phyloP scores from a whole-genome alignment of 805 yeast species.

The Metschnikowia colocasiae region DNA sequence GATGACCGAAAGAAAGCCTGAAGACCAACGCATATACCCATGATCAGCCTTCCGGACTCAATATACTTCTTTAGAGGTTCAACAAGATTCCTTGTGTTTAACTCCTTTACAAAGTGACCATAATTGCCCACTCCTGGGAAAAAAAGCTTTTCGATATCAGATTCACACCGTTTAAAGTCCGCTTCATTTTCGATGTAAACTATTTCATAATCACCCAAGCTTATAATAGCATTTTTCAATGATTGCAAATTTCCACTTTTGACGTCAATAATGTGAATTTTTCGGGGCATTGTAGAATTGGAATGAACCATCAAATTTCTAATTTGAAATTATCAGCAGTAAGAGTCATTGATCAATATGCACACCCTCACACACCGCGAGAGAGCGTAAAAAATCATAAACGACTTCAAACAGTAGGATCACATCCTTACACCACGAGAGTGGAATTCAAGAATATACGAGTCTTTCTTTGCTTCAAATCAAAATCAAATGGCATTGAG shows the following conservation, averaged over 20 bases:
- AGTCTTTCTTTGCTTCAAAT: too few relatives aligned
- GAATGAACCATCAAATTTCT: neutral
- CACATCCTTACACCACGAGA: neutral
- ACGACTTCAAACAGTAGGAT: neutral
- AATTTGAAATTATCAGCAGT: neutral
- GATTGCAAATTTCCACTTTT: conserved; percentile 94
- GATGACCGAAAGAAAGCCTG: conserved; percentile 79
- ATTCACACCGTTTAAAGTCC: conserved; percentile 44
- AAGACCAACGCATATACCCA: conserved; percentile 98
- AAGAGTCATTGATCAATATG: conserved; percentile 4
- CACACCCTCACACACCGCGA: neutral
- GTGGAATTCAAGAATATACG: neutral
- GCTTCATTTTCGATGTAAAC: conserved; percentile 54
- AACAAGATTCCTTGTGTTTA: conserved; percentile 58
- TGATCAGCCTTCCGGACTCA: conserved; percentile 72
- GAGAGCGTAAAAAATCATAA: neutral
- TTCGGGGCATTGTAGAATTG: conserved; percentile 17
- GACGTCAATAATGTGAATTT: conserved; percentile 78
- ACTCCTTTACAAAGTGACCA: conserved; percentile 83
- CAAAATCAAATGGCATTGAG: too few relatives aligned
- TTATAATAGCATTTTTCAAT: conserved; percentile 77
- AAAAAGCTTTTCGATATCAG: conserved; percentile 54
- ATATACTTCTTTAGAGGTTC: conserved; percentile 67
- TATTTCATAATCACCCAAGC: conserved; percentile 64
- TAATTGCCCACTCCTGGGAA: conserved; percentile 98